Conservation (phyloP, 139 green algal species). For the Chlamydomonas asymmetrica region DNA sequence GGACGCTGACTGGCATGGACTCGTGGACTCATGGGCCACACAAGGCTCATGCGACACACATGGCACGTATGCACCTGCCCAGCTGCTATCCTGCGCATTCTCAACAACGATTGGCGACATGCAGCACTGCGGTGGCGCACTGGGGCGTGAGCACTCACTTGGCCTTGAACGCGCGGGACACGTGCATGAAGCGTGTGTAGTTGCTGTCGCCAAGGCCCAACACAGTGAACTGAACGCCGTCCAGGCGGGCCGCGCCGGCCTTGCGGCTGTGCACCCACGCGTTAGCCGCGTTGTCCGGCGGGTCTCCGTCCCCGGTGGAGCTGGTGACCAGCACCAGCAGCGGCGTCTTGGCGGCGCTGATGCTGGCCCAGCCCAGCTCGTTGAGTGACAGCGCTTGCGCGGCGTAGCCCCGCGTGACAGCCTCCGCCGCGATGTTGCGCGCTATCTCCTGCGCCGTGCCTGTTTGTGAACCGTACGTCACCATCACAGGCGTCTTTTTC, state of each 20-base stretch:
- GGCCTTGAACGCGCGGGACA: slow-evolving; percentile 70
- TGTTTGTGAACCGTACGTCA: slow-evolving; percentile 92
- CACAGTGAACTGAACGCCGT: slow-evolving; percentile 79
- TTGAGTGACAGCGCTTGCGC: slow-evolving; percentile 66
- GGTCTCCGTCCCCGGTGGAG: slow-evolving; percentile 83
- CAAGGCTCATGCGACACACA: no score
- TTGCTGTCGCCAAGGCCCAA: slow-evolving; percentile 96
- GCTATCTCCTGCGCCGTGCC: slow-evolving; percentile 92
- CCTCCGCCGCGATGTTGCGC: slow-evolving; percentile 80
- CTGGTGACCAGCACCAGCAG: slow-evolving; percentile 59
- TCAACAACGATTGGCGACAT: no score
- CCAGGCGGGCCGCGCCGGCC: slow-evolving; percentile 26
- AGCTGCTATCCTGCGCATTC: no score
- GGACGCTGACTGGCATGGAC: no score
- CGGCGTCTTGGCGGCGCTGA: slow-evolving; percentile 43
- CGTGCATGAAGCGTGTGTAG: slow-evolving; percentile 93
- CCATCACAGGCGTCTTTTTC: slow-evolving; percentile 30
- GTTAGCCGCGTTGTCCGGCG: slow-evolving; percentile 87
- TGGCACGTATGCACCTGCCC: no score
- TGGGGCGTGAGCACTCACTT: no score
- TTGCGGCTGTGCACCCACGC: slow-evolving; percentile 69
- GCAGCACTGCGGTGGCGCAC: background rate
- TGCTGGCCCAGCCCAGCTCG: slow-evolving; percentile 71
- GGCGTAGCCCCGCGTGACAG: slow-evolving; percentile 39
- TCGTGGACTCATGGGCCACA: no score